These are phyloP conservation scores for Malassezia nana DNA, from an alignment of 1,284 basidiomycete species.

Conservation along the genomic window DNA sequence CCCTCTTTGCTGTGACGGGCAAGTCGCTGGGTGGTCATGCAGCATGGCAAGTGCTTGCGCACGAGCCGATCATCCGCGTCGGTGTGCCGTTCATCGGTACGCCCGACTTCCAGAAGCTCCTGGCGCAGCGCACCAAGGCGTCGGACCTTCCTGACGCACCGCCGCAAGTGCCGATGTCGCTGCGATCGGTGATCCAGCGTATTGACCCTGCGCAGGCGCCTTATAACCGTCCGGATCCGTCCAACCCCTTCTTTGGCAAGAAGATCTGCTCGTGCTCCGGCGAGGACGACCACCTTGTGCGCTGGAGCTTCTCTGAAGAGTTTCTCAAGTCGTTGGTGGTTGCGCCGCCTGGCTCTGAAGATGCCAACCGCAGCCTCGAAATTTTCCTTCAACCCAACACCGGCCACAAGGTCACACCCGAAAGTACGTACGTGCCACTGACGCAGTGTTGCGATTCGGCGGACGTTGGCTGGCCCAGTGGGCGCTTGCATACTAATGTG, in stretches of 20 bases:
- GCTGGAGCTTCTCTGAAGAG: conserved; percentile 34
- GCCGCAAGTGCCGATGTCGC: conserved; percentile 32
- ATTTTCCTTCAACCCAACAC: conserved; percentile 18
- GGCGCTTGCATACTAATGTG: conserved; percentile 15
- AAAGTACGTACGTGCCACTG: conserved; percentile 11
- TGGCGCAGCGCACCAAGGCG: conserved; percentile 29
- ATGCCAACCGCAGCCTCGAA: conserved; percentile 12
- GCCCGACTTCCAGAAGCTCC: conserved; percentile 56
- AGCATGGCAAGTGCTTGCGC: conserved; percentile 59
- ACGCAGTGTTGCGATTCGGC: conserved; percentile 9
- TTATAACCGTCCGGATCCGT: conserved; percentile 22
- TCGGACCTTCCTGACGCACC: conserved; percentile 34
- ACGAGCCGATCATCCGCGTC: conserved; percentile 60
- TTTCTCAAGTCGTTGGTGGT: conserved; percentile 33
- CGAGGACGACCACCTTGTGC: conserved; percentile 37
- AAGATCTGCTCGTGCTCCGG: conserved; percentile 40
- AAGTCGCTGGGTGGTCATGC: conserved; percentile 69
- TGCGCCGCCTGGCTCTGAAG: conserved; percentile 16
- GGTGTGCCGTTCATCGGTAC: conserved; percentile 68
- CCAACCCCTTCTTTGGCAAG: conserved; percentile 40
- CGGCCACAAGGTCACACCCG: conserved; percentile 20
- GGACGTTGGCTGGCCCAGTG: conserved; percentile 14
- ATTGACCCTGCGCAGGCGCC: conserved; percentile 33
- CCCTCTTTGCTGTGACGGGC: conserved; percentile 61
- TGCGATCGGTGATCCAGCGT: conserved; percentile 28